phyloP scores from a whole-genome alignment of 345 rosid genomes.

The Pseudoturritis turrita region DNA sequence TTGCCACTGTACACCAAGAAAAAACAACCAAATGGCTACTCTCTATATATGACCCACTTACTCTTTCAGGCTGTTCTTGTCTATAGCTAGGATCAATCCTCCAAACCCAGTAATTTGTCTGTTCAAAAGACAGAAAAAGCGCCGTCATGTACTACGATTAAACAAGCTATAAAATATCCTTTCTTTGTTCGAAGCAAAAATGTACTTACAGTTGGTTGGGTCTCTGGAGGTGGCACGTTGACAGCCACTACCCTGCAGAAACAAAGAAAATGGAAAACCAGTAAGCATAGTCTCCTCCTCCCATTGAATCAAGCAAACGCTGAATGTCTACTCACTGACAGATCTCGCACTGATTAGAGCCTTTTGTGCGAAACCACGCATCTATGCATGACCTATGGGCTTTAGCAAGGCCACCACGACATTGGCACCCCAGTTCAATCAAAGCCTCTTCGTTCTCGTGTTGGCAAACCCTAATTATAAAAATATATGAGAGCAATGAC shows the following conservation, averaged over 20 bases:
- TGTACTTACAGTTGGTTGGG: slow-evolving; percentile 59
- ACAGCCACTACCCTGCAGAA: slow-evolving; percentile 60
- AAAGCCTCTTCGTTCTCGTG: slow-evolving; percentile 80
- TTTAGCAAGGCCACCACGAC: slow-evolving; percentile 82
- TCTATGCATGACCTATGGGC: slow-evolving; percentile 79
- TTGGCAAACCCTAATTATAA: slow-evolving; percentile 59
- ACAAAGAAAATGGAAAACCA: not conserved
- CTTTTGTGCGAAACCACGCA: slow-evolving; percentile 81
- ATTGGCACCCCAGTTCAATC: slow-evolving; percentile 80
- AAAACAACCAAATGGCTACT: not conserved
- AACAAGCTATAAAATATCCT: not conserved
- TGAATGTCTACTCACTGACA: slow-evolving; percentile 59
- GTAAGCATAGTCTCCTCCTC: slow-evolving; percentile 3
- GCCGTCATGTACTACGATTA: not conserved
- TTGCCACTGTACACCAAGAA: not conserved
- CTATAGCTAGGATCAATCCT: slow-evolving; percentile 64
- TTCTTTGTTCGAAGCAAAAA: not conserved
- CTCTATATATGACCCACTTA: slow-evolving; percentile 26
- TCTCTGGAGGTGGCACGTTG: slow-evolving; percentile 69
- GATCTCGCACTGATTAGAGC: slow-evolving; percentile 86
- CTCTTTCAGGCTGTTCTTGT: slow-evolving; percentile 58
- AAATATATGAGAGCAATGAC: not conserved
- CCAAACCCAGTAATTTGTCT: slow-evolving; percentile 84
- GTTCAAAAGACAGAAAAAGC: slow-evolving; percentile 20
- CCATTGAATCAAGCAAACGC: not conserved